Percentiles rank a stretch among this genome's conserved stretches.
Evolutionary conservation across 2,329 filamentous ascomycete species (phyloP).

Genomic region (Aspergillus carbonarius): DNA sequence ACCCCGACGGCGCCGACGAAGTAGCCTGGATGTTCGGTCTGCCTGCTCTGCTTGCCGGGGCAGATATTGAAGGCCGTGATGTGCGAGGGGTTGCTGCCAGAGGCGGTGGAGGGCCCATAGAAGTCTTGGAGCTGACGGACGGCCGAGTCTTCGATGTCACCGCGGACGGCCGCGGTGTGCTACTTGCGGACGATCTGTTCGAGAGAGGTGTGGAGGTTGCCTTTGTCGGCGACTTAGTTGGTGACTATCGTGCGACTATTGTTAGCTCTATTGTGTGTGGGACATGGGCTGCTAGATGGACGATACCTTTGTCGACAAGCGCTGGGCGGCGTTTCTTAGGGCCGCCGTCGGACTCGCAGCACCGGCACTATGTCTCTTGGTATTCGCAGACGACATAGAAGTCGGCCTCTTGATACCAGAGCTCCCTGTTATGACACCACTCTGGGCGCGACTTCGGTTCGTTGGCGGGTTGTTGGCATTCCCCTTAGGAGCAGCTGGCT

Average conservation of each 20-base stretch:
- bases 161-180: constrained; percentile 55
- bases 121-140: constrained; percentile 57
- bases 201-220: constrained; percentile 60
- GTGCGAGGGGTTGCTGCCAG: constrained; percentile 31
- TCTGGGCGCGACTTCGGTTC: constrained; percentile 43
- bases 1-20: constrained; percentile 21
- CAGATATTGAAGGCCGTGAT: constrained; percentile 42
- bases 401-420: constrained; percentile 44
- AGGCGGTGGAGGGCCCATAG: constrained; percentile 64
- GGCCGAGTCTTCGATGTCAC: constrained; percentile 54
- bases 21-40: constrained; percentile 31
- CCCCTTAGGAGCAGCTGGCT: constrained; percentile 34
- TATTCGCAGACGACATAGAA: constrained; percentile 53
- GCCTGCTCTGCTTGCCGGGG: constrained; percentile 33
- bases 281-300: neutral
- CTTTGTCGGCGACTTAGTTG: constrained; percentile 77
- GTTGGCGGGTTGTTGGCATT: constrained; percentile 23
- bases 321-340: constrained; percentile 49
- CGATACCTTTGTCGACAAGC: constrained; percentile 41
- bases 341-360: constrained; percentile 71
- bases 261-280: constrained; percentile 1
- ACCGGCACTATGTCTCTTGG: constrained; percentile 68
- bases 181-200: constrained; percentile 38
- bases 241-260: constrained; percentile 55
- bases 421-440: constrained; percentile 33